These are phyloP conservation scores for Suillus luteus DNA, from an alignment of 768 basidiomycete species.

Conservation along the genomic window DNA sequence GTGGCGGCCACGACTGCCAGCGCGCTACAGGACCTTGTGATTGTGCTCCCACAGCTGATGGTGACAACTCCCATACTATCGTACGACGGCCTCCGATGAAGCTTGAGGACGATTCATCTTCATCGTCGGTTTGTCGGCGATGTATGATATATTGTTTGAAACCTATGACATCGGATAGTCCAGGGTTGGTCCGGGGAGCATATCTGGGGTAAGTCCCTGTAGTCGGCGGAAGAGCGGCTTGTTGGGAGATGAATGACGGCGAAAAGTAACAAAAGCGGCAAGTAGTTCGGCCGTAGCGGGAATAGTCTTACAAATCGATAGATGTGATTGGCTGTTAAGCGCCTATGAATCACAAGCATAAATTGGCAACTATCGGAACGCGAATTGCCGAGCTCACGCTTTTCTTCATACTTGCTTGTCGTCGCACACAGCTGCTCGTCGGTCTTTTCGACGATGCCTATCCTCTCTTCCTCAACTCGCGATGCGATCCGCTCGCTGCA, in stretches of 20 bases:
- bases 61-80: background rate
- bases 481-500: slow-evolving; percentile 53
- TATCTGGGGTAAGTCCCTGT: slow-evolving; percentile 7
- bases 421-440: slow-evolving; percentile 26
- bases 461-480: slow-evolving; percentile 55
- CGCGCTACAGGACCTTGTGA: background rate
- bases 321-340: slow-evolving; percentile 24
- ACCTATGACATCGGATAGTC: slow-evolving; percentile 4
- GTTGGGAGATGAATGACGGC: slow-evolving; percentile 1
- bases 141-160: background rate
- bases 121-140: slow-evolving; percentile 1
- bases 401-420: slow-evolving; percentile 23
- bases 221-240: slow-evolving; percentile 17
- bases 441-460: slow-evolving; percentile 58
- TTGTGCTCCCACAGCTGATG: slow-evolving; percentile 1
- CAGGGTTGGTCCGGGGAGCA: background rate
- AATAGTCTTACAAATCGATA: slow-evolving; percentile 21
- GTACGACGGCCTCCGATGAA: slow-evolving; percentile 8
- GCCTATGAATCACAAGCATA: slow-evolving; percentile 25
- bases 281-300: slow-evolving; percentile 11
- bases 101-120: too few species aligned
- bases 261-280: slow-evolving; percentile 11
- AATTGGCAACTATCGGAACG: slow-evolving; percentile 20
- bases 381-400: slow-evolving; percentile 26
- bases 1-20: slow-evolving; percentile 12